Base-by-base conservation (phyloP, 306 rosid species). In the Gastrolobium villosum region DNA sequence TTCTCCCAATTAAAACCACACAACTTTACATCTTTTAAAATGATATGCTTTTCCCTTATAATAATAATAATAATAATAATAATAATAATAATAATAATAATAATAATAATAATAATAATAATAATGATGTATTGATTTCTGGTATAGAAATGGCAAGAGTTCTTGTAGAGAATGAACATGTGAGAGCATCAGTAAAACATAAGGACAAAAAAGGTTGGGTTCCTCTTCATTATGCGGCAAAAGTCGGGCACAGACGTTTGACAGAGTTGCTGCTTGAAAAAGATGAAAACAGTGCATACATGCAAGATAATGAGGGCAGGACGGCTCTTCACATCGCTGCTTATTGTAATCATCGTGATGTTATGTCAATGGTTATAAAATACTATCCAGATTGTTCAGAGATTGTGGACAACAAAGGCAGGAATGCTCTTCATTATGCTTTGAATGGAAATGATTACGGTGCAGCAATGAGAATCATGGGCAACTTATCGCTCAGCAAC, bases 401-500 rank as follows among this genome's bases (percentile, higher is more conserved):
- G 20, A 0, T 32, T 37, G 74, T 69, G 5, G 74, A 69, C 26
- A 4, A 34, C 2, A 48, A 69, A 0, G 60, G 61, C 0, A 7
- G 6, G 2, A 68, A 68, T 1, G 59, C 59, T 6, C n/a, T 68
- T 1, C 60, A 68, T 48, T 46, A 66, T 46, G 37, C 28, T 28
- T 0, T 3, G 0, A 10, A 10, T 15, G 8, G 6, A 3, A 3
- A 6, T 0, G 0, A 5, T 0, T 0, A 2, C 9, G 0, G 0
- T 1, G 4, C 10, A 26, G 1, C 11, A 5, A 0, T 0, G 7
- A 4, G 2, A 6, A 32, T 48, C 10, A 1, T 48, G 4, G 0
- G 2, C 0, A 31, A 48, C 1, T 0, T 10, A 2, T 31, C 59
- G 6, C 43, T 68, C 2, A 68, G 59, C n/a, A 49, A 49, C 57